These are phyloP conservation scores for Candolleomyces aberdarensis DNA, from an alignment of 768 basidiomycete species.

Conservation along the genomic window DNA sequence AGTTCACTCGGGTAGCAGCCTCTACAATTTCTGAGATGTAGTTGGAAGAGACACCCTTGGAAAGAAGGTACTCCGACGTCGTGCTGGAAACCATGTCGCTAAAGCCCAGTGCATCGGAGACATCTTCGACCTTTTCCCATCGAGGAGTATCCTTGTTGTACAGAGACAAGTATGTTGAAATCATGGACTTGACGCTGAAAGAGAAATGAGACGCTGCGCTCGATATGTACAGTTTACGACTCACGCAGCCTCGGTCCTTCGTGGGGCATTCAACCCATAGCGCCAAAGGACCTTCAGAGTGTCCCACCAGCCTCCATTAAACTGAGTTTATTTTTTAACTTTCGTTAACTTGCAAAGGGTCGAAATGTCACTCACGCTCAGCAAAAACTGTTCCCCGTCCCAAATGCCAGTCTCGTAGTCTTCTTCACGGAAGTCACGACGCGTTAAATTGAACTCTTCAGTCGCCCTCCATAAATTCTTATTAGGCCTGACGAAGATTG, in stretches of 20 bases:
- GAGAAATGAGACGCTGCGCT: neutral
- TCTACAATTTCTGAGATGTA: conserved; percentile 77
- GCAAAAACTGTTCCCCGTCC: conserved; percentile 74
- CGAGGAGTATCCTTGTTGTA: conserved; percentile 54
- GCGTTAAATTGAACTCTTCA: conserved; percentile 73
- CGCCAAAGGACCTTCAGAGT: conserved; percentile 72
- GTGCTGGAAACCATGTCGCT: conserved; percentile 44
- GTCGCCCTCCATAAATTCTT: conserved; percentile 70
- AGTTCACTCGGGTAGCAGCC: conserved; percentile 80
- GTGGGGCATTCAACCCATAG: conserved; percentile 67
- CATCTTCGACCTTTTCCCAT: conserved; percentile 59
- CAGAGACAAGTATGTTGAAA: conserved; percentile 49
- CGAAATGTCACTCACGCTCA: conserved; percentile 58
- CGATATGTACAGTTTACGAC: conserved; percentile 11
- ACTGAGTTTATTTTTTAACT: conserved; percentile 27
- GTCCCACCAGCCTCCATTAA: conserved; percentile 65
- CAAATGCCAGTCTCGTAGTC: conserved; percentile 66
- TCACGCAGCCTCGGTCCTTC: conserved; percentile 53
- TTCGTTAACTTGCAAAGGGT: neutral
- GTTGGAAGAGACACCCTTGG: conserved; percentile 49
- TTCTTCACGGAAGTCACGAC: conserved; percentile 42
- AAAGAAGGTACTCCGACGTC: conserved; percentile 53
- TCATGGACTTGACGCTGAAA: conserved; percentile 52
- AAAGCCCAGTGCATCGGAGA: conserved; percentile 56
- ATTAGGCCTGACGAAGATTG: conserved; percentile 81